A percentile compares a stretch with the other conserved stretches of the same genome.
Conservation (phyloP, 805 yeast species). For the Wickerhamomyces mucosus region DNA sequence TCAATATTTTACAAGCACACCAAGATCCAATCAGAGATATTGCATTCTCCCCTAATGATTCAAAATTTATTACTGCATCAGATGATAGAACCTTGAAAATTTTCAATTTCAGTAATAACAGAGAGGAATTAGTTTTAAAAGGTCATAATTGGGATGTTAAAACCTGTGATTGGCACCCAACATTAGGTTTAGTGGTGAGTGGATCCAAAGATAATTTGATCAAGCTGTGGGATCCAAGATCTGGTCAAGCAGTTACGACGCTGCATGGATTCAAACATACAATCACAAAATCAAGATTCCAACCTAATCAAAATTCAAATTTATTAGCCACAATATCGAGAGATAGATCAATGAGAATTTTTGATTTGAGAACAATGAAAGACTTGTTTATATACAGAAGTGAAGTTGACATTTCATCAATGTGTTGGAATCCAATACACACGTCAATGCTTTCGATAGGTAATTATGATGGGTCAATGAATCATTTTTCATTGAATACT, state of each 20-base stretch:
- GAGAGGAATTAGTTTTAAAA: constrained; percentile 66
- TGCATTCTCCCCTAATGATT: constrained; percentile 82
- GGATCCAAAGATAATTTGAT: constrained; percentile 94
- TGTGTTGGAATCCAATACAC: constrained; percentile 92
- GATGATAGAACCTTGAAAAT: constrained; percentile 88
- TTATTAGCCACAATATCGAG: constrained; percentile 80
- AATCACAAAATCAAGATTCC: constrained; percentile 77
- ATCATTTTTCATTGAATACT: constrained; percentile 59
- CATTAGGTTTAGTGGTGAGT: constrained; percentile 73
- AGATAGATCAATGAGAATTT: constrained; percentile 80
- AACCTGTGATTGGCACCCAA: constrained; percentile 94
- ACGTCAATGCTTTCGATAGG: constrained; percentile 74
- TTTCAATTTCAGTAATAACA: constrained; percentile 89
- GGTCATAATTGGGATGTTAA: constrained; percentile 99
- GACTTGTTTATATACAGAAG: constrained; percentile 67
- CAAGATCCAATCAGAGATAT: constrained; percentile 79
- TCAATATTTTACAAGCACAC: constrained; percentile 70
- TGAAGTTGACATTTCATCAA: constrained; percentile 75
- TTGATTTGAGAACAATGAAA: constrained; percentile 81
- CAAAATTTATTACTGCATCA: constrained; percentile 86
- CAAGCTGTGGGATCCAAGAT: constrained; percentile 94
- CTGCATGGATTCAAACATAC: constrained; percentile 92
- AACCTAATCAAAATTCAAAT: constrained; percentile 59
- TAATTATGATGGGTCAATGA: constrained; percentile 80
- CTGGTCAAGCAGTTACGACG: constrained; percentile 64